Percentiles rank a stretch among this genome's conserved stretches.
Conservation (phyloP, 345 rosid genomes). For the Conringia planisiliqua region DNA sequence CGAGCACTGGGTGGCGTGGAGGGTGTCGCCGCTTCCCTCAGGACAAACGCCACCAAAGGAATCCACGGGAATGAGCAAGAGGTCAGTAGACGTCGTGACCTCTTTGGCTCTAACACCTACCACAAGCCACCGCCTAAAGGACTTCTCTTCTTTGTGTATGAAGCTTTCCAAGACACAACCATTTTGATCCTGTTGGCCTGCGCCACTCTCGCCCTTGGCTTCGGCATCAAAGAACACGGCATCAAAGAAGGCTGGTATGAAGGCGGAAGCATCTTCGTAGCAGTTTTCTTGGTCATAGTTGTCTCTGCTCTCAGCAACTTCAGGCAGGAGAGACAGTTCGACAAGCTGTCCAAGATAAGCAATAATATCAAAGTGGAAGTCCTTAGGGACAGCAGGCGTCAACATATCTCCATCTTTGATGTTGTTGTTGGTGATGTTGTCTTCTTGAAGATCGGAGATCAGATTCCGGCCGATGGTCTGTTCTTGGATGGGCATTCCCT, state of each 20-base stretch:
- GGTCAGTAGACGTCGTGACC: constrained; percentile 31
- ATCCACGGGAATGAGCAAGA: constrained; percentile 43
- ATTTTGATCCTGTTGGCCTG: constrained; percentile 51
- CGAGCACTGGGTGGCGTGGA: constrained; percentile 46
- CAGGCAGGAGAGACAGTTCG: constrained; percentile 48
- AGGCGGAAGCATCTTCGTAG: constrained; percentile 56
- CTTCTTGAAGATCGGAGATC: constrained; percentile 52
- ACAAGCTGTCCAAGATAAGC: constrained; percentile 48
- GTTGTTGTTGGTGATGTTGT: constrained; percentile 64
- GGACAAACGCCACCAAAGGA: constrained; percentile 46
- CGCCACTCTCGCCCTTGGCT: constrained; percentile 48
- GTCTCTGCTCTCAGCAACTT: constrained; percentile 53
- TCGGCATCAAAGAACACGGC: constrained; percentile 52
- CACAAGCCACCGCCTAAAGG: constrained; percentile 61
- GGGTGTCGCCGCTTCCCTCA: constrained; percentile 50
- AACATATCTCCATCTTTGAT: constrained; percentile 46
- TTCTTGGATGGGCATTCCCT: constrained; percentile 44
- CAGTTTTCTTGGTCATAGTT: constrained; percentile 46
- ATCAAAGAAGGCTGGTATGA: constrained; percentile 57
- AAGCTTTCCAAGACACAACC: constrained; percentile 60
- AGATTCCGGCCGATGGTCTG: constrained; percentile 60
- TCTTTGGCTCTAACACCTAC: constrained; percentile 59
- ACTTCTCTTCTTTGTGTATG: constrained; percentile 46
- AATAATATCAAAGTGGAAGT: constrained; percentile 52
- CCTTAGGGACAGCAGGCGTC: constrained; percentile 41